Conservation (phyloP, 1,284 basidiomycete genomes). For the Rhodotorula sp. region DNA sequence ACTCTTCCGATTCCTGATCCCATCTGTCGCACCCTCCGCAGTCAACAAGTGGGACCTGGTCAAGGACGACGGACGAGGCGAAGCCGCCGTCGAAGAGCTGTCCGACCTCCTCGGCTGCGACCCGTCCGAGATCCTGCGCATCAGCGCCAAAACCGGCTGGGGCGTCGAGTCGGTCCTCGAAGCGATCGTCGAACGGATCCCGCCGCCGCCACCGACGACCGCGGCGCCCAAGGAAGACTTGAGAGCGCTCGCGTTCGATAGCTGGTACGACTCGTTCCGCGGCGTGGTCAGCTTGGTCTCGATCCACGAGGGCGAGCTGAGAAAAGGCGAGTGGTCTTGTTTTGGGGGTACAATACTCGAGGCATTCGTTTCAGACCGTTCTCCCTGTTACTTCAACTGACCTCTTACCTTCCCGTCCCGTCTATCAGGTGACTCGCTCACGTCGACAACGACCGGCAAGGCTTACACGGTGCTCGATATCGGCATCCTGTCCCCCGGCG, state of each 20-base stretch:
- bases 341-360: not conserved
- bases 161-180: conserved; percentile 72
- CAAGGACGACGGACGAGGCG: conserved; percentile 37
- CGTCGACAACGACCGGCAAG: conserved; percentile 80
- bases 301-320: conserved; percentile 60
- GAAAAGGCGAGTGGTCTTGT: conserved; percentile 52
- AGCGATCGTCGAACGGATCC: conserved; percentile 78
- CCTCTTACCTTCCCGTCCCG: not conserved
- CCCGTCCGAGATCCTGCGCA: conserved; percentile 66
- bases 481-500: conserved; percentile 90
- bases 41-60: conserved; percentile 56
- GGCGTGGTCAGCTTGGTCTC: conserved; percentile 92
- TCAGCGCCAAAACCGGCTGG: conserved; percentile 89
- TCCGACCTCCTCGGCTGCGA: conserved; percentile 72
- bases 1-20: no score
- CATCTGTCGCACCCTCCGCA: conserved; percentile 44
- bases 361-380: no score
- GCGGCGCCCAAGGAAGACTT: conserved; percentile 13
- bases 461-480: conserved; percentile 90
- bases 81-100: conserved; percentile 61
- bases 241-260: conserved; percentile 84
- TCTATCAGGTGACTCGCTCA: conserved; percentile 76
- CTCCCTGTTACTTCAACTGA: not conserved
- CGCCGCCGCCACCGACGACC: conserved; percentile 57
- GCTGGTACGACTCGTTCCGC: conserved; percentile 90